A percentile compares a stretch with the other conserved stretches of the same genome.
phyloP scores from a whole-genome alignment of 1,284 basidiomycete genomes.

The Bondarzewia mesenterica region DNA sequence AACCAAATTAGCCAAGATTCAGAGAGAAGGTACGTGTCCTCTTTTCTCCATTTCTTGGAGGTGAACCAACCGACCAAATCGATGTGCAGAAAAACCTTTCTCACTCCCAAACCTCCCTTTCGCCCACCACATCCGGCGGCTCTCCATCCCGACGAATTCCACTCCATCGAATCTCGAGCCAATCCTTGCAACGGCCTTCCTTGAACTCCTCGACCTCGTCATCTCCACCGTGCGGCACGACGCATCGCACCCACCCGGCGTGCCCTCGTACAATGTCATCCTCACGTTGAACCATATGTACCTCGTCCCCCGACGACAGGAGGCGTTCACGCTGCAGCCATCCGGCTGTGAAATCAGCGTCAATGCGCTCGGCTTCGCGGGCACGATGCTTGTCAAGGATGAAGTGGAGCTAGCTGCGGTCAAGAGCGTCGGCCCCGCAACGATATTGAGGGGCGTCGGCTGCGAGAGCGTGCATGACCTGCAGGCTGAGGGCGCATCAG shows the following conservation, averaged over 20 bases:
- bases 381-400: constrained; percentile 78
- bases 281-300: constrained; percentile 80
- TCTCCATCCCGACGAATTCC: constrained; percentile 37
- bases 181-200: constrained; percentile 54
- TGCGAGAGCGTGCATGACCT: constrained; percentile 57
- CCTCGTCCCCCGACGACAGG: constrained; percentile 66
- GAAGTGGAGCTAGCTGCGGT: constrained; percentile 64
- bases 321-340: constrained; percentile 40
- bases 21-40: constrained; percentile 44
- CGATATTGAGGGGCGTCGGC: constrained; percentile 53
- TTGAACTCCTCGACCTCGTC: constrained; percentile 70
- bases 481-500: constrained; percentile 21
- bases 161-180: constrained; percentile 44
- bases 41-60: neutral
- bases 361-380: constrained; percentile 83
- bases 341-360: constrained; percentile 55
- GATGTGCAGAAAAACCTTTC: constrained; percentile 60
- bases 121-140: constrained; percentile 70
- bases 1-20: constrained; percentile 47
- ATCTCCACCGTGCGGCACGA: constrained; percentile 70
- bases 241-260: constrained; percentile 47
- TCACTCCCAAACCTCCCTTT: constrained; percentile 62
- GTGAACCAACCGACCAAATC: too few relatives aligned
- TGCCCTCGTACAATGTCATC: constrained; percentile 76
- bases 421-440: constrained; percentile 48